Evolutionary conservation across 2,329 filamentous ascomycete species (phyloP), one percentile per base, ranked within the genome.

Genomic region (Colletotrichum eremochloae): DNA sequence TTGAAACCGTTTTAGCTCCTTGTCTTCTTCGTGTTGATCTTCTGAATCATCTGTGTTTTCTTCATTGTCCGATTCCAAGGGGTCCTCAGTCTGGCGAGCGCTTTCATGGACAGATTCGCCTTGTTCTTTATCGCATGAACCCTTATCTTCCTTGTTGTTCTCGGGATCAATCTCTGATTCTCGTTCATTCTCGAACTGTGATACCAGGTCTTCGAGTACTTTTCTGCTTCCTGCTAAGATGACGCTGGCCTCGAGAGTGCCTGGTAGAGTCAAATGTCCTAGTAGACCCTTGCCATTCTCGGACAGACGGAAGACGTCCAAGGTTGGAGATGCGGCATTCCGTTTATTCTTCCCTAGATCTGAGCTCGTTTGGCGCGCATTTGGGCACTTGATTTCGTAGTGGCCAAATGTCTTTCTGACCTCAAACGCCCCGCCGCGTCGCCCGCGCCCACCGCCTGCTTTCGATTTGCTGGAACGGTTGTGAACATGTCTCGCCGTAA

Each of bases 301-400:
- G 6, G 70, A 65, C 15, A 72, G 66, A 5, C 70, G 67, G 14
- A 65, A 70, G 7, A 72, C 50, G 5, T 72, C 66, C 40, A 72
- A 36, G 0, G 18, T 40, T 2, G 69, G 46, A 20, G 40, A 24
- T 1, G 9, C 11, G 15, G 33, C 15, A 5, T 64, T 58, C 5
- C n/a, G 15, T 3, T 14, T 46, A 3, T 15, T 50, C 4, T 5
- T 9, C 15, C 2, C 20, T 2, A 1, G 11, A 1, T 1, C 5
- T 2, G 8, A 20, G 1, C 11, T 18, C 29, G 12, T 1, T 3
- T 3, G 61, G 14, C 8, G 20, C 2, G 61, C 66, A 4, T 24
- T 72, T 11, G 55, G 20, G 29, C 70, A 72, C 31, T 72, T 70
- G 33, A 72, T 12, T 2, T 65, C 60, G 40, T 72, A 70, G 48